phyloP scores from a whole-genome alignment of 176 grass and related monocot species.

The maize (Zea mays) region Zm-B73-REFERENCE-NAM-5.0 NC_050098.1:17943501-17944000 shows the following conservation, averaged over 20 bases:
- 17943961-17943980: slow-evolving; percentile 58
- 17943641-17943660: slow-evolving; percentile 20
- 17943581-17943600: slow-evolving; percentile 18
- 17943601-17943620: background rate
- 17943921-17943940: slow-evolving; percentile 49
- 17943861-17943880: slow-evolving; percentile 35
- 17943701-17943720: slow-evolving; percentile 24
- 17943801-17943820: slow-evolving; percentile 25
- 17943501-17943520: slow-evolving; percentile 6
- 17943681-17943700: background rate
- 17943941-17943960: slow-evolving; percentile 51
- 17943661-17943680: background rate
- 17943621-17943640: slow-evolving; percentile 1
- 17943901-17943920: slow-evolving; percentile 72
- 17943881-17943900: slow-evolving; percentile 45
- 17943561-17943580: slow-evolving; percentile 8
- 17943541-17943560: slow-evolving; percentile 4
- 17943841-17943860: slow-evolving; percentile 29
- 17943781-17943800: slow-evolving; percentile 18
- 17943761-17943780: slow-evolving; percentile 19
- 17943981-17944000: slow-evolving; percentile 70
- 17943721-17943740: slow-evolving; percentile 12
- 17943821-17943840: slow-evolving; percentile 32
- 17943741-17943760: slow-evolving; percentile 32
- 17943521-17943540: slow-evolving; percentile 1